phyloP scores from a whole-genome alignment of 2,329 filamentous ascomycete species.

The Claviceps monticola region DNA sequence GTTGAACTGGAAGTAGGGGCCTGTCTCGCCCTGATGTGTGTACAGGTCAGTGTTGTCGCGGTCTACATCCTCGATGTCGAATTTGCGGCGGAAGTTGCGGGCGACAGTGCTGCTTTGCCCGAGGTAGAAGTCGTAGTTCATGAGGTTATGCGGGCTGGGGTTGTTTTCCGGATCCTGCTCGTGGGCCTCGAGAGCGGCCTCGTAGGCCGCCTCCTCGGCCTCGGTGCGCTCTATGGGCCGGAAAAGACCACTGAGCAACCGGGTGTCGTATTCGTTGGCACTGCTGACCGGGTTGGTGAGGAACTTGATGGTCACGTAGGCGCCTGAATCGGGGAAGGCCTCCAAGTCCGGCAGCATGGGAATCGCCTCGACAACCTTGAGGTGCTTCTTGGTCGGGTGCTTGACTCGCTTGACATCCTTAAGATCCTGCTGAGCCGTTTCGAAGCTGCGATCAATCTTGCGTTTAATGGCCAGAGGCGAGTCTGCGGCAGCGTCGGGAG shows the following conservation, averaged over 20 bases:
- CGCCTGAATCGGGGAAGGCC: slow-evolving; percentile 55
- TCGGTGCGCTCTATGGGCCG: slow-evolving; percentile 43
- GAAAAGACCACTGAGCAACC: slow-evolving; percentile 47
- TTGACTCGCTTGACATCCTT: slow-evolving; percentile 39
- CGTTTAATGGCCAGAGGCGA: slow-evolving; percentile 52
- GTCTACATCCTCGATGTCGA: slow-evolving; percentile 42
- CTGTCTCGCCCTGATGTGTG: slow-evolving; percentile 32
- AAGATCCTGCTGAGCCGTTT: slow-evolving; percentile 37
- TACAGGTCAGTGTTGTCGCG: slow-evolving; percentile 41
- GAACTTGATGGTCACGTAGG: slow-evolving; percentile 58
- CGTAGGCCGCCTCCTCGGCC: slow-evolving; percentile 38
- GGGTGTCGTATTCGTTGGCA: slow-evolving; percentile 39
- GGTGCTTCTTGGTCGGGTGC: slow-evolving; percentile 43
- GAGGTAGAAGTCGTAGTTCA: slow-evolving; percentile 56
- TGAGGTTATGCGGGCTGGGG: slow-evolving; percentile 41
- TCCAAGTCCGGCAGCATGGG: slow-evolving; percentile 52
- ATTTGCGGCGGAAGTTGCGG: slow-evolving; percentile 44
- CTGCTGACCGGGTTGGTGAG: slow-evolving; percentile 47
- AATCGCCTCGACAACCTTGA: slow-evolving; percentile 45
- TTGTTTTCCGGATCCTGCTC: slow-evolving; percentile 41
- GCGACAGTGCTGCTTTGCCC: slow-evolving; percentile 33
- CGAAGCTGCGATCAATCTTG: slow-evolving; percentile 52
- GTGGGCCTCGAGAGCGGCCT: slow-evolving; percentile 36
- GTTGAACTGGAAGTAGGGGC: slow-evolving; percentile 45
- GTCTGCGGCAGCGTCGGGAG: slow-evolving; percentile 45